Percentiles rank a stretch among this genome's conserved stretches.
Conservation (phyloP, 1,139 yeast species). For the Geotrichum histeridarum region DNA sequence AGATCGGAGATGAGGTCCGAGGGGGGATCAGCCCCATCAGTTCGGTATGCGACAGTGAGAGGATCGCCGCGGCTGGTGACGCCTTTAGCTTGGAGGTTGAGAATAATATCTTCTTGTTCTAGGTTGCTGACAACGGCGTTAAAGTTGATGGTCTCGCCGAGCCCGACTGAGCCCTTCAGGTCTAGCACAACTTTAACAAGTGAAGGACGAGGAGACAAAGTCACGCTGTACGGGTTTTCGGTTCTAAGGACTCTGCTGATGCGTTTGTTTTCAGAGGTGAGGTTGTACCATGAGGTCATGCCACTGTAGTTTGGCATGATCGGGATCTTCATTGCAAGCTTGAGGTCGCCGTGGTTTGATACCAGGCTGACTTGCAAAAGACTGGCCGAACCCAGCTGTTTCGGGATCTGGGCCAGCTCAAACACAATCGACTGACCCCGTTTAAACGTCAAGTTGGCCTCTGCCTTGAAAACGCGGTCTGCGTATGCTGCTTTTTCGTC, state of each 20-base stretch:
- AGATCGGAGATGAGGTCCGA: constrained; percentile 7
- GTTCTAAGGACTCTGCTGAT: background rate
- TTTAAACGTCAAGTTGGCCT: constrained; percentile 28
- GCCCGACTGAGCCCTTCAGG: constrained; percentile 26
- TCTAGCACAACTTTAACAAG: constrained; percentile 23
- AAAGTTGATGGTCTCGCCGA: constrained; percentile 31
- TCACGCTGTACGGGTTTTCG: constrained; percentile 3
- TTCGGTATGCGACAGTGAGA: constrained; percentile 16
- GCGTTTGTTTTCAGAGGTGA: background rate
- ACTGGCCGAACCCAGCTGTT: constrained; percentile 24
- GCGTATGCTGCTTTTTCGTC: constrained; percentile 6
- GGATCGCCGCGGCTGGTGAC: constrained; percentile 14
- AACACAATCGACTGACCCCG: constrained; percentile 25
- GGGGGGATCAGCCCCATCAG: background rate
- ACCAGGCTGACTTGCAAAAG: background rate
- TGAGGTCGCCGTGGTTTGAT: background rate
- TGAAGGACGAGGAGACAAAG: constrained; percentile 32
- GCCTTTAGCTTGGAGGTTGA: constrained; percentile 25
- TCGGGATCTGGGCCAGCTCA: constrained; percentile 28
- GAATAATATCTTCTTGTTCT: constrained; percentile 30
- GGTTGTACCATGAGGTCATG: constrained; percentile 11
- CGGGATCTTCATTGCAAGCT: constrained; percentile 2
- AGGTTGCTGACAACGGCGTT: constrained; percentile 26
- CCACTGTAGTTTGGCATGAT: constrained; percentile 9
- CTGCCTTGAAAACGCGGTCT: constrained; percentile 1